Evolutionary conservation across 768 basidiomycete genomes (phyloP).

Genomic region (Pulveroboletus sp.): DNA sequence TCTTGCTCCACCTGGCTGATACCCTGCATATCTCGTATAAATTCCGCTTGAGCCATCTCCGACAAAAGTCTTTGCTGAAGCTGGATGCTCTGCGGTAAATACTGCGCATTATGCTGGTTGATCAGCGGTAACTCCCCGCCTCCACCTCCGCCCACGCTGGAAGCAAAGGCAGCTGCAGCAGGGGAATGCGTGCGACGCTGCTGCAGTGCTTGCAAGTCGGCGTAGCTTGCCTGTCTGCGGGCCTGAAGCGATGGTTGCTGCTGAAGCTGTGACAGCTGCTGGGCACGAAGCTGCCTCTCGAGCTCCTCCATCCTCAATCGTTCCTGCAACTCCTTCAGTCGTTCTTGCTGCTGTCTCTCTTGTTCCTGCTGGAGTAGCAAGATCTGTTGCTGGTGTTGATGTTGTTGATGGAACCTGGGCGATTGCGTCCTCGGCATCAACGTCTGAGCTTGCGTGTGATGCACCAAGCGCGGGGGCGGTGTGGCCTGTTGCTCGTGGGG

Average conservation of each 20-base stretch:
- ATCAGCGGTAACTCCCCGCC: conserved; percentile 33
- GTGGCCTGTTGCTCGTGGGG: conserved; percentile 41
- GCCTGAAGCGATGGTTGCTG: conserved; percentile 39
- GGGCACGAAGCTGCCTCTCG: conserved; percentile 57
- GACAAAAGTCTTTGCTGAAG: conserved; percentile 73
- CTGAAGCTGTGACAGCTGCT: conserved; percentile 47
- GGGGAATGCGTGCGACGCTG: conserved; percentile 52
- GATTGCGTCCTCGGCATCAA: conserved; percentile 60
- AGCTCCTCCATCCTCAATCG: conserved; percentile 62
- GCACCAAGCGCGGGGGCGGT: conserved; percentile 69
- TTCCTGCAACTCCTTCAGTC: conserved; percentile 58
- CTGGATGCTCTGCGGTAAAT: conserved; percentile 61
- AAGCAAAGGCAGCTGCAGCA: conserved; percentile 35
- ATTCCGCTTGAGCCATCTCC: conserved; percentile 70
- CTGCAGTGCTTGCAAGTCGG: conserved; percentile 46
- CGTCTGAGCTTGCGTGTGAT: conserved; percentile 22
- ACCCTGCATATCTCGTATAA: conserved; percentile 61
- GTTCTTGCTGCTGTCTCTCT: conserved; percentile 53
- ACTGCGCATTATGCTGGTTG: conserved; percentile 51
- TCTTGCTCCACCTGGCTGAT: conserved; percentile 62
- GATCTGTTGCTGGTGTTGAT: conserved; percentile 70
- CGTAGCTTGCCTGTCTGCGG: conserved; percentile 39
- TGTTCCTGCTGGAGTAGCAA: conserved; percentile 66
- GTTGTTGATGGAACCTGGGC: conserved; percentile 73
- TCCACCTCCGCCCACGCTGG: conserved; percentile 14